Percentiles rank a stretch among this genome's conserved stretches.
Evolutionary conservation across 1,284 basidiomycete genomes (phyloP).

Genomic region (Somion occarium): DNA sequence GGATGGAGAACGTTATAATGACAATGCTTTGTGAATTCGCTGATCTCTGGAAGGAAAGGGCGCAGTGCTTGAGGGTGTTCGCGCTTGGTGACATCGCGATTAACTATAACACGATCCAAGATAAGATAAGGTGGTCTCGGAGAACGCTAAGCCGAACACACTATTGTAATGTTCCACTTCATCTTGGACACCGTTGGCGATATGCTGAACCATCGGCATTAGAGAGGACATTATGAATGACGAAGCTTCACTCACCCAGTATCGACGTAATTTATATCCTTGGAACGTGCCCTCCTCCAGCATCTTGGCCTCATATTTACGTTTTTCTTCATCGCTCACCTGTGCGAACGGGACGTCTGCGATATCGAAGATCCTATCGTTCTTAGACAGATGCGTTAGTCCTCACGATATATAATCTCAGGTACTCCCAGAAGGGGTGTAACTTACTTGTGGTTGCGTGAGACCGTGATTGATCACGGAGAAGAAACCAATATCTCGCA

Average conservation of each 20-base stretch:
- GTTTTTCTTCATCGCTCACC: slow-evolving; percentile 53
- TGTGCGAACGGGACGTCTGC: slow-evolving; percentile 53
- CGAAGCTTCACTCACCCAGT: slow-evolving; percentile 37
- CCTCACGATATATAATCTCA: background rate
- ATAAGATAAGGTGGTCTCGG: background rate
- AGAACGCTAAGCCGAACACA: slow-evolving; percentile 23
- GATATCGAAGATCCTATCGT: slow-evolving; percentile 53
- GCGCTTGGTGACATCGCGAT: slow-evolving; percentile 22
- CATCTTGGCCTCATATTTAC: slow-evolving; percentile 39
- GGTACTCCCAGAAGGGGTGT: background rate
- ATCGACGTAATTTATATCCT: slow-evolving; percentile 52
- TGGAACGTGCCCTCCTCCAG: slow-evolving; percentile 48
- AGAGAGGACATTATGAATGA: background rate
- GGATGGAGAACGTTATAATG: slow-evolving; percentile 26
- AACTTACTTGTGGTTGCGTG: slow-evolving; percentile 36
- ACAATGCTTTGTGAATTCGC: slow-evolving; percentile 26
- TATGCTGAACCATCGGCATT: slow-evolving; percentile 36
- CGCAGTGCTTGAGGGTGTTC: slow-evolving; percentile 30
- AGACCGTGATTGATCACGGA: slow-evolving; percentile 60
- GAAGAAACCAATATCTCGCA: slow-evolving; percentile 60
- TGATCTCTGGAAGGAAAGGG: slow-evolving; percentile 39
- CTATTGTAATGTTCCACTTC: slow-evolving; percentile 58
- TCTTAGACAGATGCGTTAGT: slow-evolving; percentile 20
- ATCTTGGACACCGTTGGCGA: slow-evolving; percentile 52
- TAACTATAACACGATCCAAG: slow-evolving; percentile 11